A percentile compares a stretch with the other conserved stretches of the same genome.
These are phyloP conservation scores for Dothistroma pini DNA, from an alignment of 2,329 filamentous ascomycete species.

Conservation along the genomic window DNA sequence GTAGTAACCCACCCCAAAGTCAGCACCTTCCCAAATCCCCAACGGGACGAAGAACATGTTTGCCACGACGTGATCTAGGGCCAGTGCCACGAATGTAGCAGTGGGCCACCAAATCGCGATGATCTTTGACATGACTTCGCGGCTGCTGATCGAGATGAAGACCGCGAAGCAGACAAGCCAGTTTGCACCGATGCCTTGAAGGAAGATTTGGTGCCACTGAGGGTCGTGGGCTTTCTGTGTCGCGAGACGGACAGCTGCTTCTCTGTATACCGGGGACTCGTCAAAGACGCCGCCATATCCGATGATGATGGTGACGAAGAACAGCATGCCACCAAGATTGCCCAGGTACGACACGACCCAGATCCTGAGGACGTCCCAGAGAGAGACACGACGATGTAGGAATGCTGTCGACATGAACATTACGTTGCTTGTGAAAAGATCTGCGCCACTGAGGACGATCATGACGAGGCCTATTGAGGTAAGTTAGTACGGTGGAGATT, in stretches of 20 bases:
- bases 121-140: conserved; percentile 52
- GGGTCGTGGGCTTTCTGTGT: conserved; percentile 49
- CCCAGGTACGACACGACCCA: conserved; percentile 20
- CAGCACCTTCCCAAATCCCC: conserved; percentile 48
- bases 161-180: conserved; percentile 56
- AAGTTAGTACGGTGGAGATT: not conserved
- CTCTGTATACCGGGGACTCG: conserved; percentile 40
- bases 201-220: conserved; percentile 51
- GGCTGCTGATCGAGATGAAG: conserved; percentile 44
- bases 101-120: conserved; percentile 56
- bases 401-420: conserved; percentile 27
- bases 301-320: conserved; percentile 30
- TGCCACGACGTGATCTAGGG: conserved; percentile 54
- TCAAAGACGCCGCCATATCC: conserved; percentile 32
- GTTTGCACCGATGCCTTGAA: conserved; percentile 52
- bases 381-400: conserved; percentile 21
- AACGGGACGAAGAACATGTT: conserved; percentile 51
- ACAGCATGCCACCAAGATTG: conserved; percentile 37
- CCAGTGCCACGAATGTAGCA: conserved; percentile 49
- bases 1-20: conserved; percentile 50
- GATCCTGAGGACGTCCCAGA: conserved; percentile 19
- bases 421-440: conserved; percentile 32
- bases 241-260: conserved; percentile 45
- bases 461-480: conserved; percentile 24
- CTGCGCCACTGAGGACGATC: conserved; percentile 33